phyloP scores from a whole-genome alignment of 2,329 filamentous ascomycete species.

The Tolypocladium paradoxum region DNA sequence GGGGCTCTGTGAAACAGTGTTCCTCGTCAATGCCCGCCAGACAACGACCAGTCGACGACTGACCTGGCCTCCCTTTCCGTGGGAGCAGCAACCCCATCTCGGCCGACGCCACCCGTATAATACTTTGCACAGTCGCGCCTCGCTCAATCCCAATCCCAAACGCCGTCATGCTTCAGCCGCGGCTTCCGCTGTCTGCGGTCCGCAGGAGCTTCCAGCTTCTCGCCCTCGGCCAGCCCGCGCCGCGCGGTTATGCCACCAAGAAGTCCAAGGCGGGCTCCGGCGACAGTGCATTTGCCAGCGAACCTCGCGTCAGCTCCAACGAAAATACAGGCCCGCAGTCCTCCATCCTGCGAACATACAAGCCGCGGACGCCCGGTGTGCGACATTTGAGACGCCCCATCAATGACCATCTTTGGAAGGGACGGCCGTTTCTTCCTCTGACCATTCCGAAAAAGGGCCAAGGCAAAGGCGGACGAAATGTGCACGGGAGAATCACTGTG shows the following conservation, averaged over 20 bases:
- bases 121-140: not conserved
- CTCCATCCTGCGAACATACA: slow-evolving; percentile 68
- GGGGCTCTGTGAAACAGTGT: not conserved
- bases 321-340: slow-evolving; percentile 20
- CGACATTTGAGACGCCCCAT: slow-evolving; percentile 85
- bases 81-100: not conserved
- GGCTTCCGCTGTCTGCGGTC: slow-evolving; percentile 16
- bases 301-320: slow-evolving; percentile 7
- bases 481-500: slow-evolving; percentile 74
- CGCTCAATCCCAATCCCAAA: not conserved
- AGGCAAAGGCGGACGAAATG: slow-evolving; percentile 85
- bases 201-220: slow-evolving; percentile 18
- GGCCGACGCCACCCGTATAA: not conserved
- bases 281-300: slow-evolving; percentile 7
- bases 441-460: slow-evolving; percentile 92
- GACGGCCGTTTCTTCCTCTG: slow-evolving; percentile 67
- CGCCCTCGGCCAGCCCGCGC: slow-evolving; percentile 12
- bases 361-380: slow-evolving; percentile 82
- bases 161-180: slow-evolving; percentile 19
- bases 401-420: slow-evolving; percentile 96
- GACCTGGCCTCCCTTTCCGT: not conserved
- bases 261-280: slow-evolving; percentile 9
- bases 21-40: not conserved
- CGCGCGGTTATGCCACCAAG: slow-evolving; percentile 21
- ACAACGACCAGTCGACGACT: not conserved